Base-by-base conservation (phyloP, 2,329 filamentous ascomycete genomes). In the Ophiocordyceps sinensis region DNA sequence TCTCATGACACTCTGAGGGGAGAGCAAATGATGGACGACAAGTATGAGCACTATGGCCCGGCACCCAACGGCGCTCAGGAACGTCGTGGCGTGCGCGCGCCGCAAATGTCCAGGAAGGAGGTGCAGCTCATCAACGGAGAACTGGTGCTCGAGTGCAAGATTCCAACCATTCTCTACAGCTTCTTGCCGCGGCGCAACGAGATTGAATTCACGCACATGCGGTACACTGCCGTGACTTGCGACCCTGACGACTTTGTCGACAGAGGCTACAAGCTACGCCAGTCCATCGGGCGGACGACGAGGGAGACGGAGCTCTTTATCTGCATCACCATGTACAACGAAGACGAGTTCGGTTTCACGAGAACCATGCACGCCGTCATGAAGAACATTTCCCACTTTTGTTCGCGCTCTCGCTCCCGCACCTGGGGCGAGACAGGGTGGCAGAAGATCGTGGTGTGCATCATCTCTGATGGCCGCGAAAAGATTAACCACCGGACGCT, bases 391-490 rank as follows among this genome's bases (percentile, higher is more conserved):
- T 79, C 85, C 13, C 91, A 96, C 59, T 95, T 98, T 63, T 98
- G 91, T 68, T 86, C 82, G 17, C 80, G 91, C 41, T 83, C 81
- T 41, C 89, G 91, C 59, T 94, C 87, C 6, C 77, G 91, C 44
- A 96, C 88, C 0, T 98, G 91, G 91, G 93, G 91, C 32, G 93
- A 94, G 51, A 78, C 85, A 41, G 91, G 91, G 5, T 98, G 91
- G 91, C 86, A 98, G 63, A 98, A 98, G 68, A 95, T 98, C 54
- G 91, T 98, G 0, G 89, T 98, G 0, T 95, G 87, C 57, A 84
- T 98, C 55, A 88, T 98, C 44, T 88, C 87, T 1, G 91, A 98
- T 58, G 91, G 91, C 19, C 82, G 93, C 53, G 79, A 84, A 49
- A 87, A 68, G 62, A 89, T 98, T 28, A 86, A 98, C 57, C 86